Percentiles rank a stretch among this genome's conserved stretches.
Evolutionary conservation across 371 early-diverging fungal species (phyloP).

Genomic region (Dinochytrium kinnereticum): DNA sequence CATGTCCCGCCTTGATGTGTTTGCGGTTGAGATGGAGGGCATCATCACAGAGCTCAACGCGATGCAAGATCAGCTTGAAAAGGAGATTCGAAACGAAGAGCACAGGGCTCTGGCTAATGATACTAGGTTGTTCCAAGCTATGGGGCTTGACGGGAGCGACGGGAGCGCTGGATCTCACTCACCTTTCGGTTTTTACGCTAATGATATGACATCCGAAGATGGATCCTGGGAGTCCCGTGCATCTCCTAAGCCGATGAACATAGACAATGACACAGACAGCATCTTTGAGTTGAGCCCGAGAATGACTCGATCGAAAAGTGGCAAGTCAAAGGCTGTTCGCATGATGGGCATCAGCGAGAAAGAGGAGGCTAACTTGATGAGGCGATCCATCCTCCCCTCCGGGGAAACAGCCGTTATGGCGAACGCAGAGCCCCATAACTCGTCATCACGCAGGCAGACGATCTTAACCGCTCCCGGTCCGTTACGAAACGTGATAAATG

Average conservation of each 20-base stretch:
- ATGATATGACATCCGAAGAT: background rate
- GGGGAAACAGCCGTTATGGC: background rate
- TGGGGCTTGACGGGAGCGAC: background rate
- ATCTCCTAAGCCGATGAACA: background rate
- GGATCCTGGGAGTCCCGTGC: background rate
- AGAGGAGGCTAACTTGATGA: background rate
- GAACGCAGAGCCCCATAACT: background rate
- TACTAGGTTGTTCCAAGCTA: background rate
- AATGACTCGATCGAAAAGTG: background rate
- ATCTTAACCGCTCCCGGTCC: background rate
- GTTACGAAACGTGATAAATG: background rate
- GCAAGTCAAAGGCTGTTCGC: background rate
- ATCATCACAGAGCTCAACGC: background rate
- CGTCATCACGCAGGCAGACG: background rate
- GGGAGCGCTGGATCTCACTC: background rate
- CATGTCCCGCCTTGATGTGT: background rate
- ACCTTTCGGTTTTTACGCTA: background rate
- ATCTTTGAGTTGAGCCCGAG: slow-evolving; percentile 1
- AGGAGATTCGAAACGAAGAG: background rate
- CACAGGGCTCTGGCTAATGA: background rate
- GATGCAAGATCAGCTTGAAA: background rate
- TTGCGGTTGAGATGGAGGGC: background rate
- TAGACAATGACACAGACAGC: slow-evolving; percentile 4
- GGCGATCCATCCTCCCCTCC: background rate
- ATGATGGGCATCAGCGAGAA: slow-evolving; percentile 13